Percentiles rank a stretch among this genome's conserved stretches.
Evolutionary conservation across 345 rosid genomes (phyloP).

Genomic region (Chamaenerion angustifolium): DNA sequence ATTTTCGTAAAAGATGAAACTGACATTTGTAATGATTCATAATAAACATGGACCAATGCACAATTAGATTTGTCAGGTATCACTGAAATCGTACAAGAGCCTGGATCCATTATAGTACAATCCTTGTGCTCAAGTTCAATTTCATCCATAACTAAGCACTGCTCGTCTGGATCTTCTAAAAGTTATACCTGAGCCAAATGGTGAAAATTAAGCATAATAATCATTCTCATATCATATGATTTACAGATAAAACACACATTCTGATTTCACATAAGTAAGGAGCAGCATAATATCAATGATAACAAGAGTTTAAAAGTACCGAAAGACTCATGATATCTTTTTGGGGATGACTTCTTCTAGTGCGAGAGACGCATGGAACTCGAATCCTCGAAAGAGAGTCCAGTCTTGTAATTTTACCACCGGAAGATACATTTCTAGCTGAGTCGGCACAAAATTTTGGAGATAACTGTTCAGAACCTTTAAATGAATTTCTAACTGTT

Average conservation of each 20-base stretch:
- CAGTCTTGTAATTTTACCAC: slow-evolving; percentile 51
- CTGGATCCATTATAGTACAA: slow-evolving; percentile 22
- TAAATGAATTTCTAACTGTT: slow-evolving; percentile 23
- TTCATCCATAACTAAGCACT: slow-evolving; percentile 7
- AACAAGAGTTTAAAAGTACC: slow-evolving; percentile 31
- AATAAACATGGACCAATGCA: no score
- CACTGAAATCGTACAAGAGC: no score
- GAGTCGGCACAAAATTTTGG: slow-evolving; percentile 32
- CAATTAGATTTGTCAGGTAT: no score
- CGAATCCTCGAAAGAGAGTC: slow-evolving; percentile 65
- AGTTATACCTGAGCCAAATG: slow-evolving; percentile 8
- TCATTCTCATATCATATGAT: background rate
- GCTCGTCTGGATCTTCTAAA: slow-evolving; percentile 22
- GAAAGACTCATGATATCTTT: slow-evolving; percentile 69
- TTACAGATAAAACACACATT: background rate
- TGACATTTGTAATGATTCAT: no score
- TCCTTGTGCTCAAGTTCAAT: slow-evolving; percentile 20
- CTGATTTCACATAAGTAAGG: background rate
- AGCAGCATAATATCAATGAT: background rate
- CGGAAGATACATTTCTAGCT: slow-evolving; percentile 28
- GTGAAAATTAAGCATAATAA: background rate
- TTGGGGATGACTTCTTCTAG: slow-evolving; percentile 89
- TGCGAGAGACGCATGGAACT: slow-evolving; percentile 76
- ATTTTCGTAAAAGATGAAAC: no score
- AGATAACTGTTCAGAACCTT: slow-evolving; percentile 18